Percentiles rank a stretch among this genome's conserved stretches.
These are phyloP conservation scores for Aspergillus jensenii DNA, from an alignment of 2,329 filamentous ascomycete genomes.

Conservation along the genomic window DNA sequence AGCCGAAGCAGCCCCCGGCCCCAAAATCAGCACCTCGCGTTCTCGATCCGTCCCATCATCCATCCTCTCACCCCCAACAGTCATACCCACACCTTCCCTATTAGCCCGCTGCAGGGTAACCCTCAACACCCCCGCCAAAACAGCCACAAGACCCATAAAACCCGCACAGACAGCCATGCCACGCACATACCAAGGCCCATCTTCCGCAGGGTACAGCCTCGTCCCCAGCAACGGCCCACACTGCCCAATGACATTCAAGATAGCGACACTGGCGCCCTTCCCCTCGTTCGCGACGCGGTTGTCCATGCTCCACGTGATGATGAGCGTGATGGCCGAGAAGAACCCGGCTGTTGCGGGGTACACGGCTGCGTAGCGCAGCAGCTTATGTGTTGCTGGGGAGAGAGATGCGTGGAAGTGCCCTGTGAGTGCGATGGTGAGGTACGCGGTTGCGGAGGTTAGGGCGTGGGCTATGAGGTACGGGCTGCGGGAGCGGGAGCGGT, in stretches of 20 bases:
- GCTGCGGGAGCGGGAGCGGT: conserved; percentile 63
- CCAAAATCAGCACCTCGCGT: conserved; percentile 29
- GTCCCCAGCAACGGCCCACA: conserved; percentile 72
- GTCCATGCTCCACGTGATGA: conserved; percentile 86
- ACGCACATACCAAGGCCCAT: conserved; percentile 61
- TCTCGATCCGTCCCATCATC: conserved; percentile 23
- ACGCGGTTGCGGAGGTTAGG: conserved; percentile 64
- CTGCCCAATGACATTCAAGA: conserved; percentile 80
- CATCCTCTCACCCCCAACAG: conserved; percentile 41
- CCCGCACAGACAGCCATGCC: conserved; percentile 64
- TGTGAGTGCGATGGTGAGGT: conserved; percentile 62
- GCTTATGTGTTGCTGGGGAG: conserved; percentile 31
- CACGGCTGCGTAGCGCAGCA: conserved; percentile 67
- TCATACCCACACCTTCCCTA: conserved; percentile 21
- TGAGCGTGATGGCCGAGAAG: conserved; percentile 78
- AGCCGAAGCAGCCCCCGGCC: conserved; percentile 12
- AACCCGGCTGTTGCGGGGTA: conserved; percentile 79
- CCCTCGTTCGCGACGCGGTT: conserved; percentile 71
- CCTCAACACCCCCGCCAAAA: conserved; percentile 56
- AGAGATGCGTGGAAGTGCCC: conserved; percentile 43
- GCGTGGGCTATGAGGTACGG: conserved; percentile 69
- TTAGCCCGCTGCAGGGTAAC: conserved; percentile 56
- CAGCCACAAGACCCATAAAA: conserved; percentile 63
- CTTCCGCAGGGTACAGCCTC: conserved; percentile 59
- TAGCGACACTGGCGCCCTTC: conserved; percentile 73